Percentiles rank a stretch among this genome's conserved stretches.
phyloP scores from a whole-genome alignment of 495 filamentous ascomycete species.

The Penicilliopsis zonata region DNA sequence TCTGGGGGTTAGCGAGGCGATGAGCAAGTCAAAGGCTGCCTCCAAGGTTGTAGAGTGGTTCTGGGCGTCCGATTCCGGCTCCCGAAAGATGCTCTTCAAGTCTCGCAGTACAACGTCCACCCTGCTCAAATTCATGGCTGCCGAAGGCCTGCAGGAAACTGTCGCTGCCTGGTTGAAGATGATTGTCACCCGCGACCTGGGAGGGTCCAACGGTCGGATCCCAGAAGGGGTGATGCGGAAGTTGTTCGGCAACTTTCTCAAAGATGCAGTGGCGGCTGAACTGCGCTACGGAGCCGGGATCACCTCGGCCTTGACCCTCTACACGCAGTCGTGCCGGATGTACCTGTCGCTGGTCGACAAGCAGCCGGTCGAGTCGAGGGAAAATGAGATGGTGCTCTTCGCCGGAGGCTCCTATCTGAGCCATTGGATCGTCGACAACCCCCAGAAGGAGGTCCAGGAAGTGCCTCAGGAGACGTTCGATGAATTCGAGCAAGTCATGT shows the following conservation, averaged over 20 bases:
- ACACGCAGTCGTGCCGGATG: constrained; percentile 15
- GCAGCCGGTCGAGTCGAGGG: constrained; percentile 2
- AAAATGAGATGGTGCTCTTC: constrained; percentile 14
- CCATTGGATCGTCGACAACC: constrained; percentile 10
- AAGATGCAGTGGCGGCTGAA: constrained; percentile 22
- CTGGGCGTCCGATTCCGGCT: constrained; percentile 21
- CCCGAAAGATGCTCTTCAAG: constrained; percentile 16
- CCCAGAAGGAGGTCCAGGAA: constrained; percentile 6
- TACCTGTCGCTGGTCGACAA: constrained; percentile 7
- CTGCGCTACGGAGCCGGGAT: constrained; percentile 21
- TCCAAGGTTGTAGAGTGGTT: constrained; percentile 28
- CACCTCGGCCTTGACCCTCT: constrained; percentile 16
- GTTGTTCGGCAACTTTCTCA: constrained; percentile 16
- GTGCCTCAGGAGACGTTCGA: constrained; percentile 18
- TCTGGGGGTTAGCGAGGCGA: constrained; percentile 8
- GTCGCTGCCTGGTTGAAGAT: constrained; percentile 22
- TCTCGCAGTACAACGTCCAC: constrained; percentile 6
- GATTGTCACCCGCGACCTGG: constrained; percentile 17
- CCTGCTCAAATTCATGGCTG: constrained; percentile 28
- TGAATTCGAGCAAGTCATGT: constrained; percentile 14
- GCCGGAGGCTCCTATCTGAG: constrained; percentile 13
- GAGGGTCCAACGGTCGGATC: constrained; percentile 14
- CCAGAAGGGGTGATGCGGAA: constrained; percentile 9
- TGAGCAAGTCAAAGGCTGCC: constrained; percentile 22
- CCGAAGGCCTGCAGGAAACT: constrained; percentile 22